Evolutionary conservation across 2,329 filamentous ascomycete species (phyloP).

Genomic region (Botrytis elliptica): DNA sequence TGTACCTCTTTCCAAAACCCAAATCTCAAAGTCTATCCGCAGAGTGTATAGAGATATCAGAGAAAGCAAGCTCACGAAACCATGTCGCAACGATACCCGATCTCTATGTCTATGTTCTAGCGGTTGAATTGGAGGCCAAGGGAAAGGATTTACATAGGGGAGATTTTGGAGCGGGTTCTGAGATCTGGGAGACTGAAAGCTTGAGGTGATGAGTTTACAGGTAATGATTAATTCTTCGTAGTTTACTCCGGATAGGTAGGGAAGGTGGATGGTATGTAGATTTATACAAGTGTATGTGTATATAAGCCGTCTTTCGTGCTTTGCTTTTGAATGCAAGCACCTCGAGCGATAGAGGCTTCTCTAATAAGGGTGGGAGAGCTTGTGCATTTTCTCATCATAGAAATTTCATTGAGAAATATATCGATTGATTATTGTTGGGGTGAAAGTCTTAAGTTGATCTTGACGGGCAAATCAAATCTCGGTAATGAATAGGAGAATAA

Average conservation of each 20-base stretch:
- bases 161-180: neutral
- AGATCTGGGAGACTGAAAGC: neutral
- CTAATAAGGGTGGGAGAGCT: fast-evolving
- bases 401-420: neutral
- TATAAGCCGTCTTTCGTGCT: neutral
- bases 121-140: neutral
- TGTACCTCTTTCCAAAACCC: too few species aligned
- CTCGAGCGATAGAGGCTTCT: too few species aligned
- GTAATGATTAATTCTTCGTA: fast-evolving
- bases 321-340: neutral
- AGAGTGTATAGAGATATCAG: neutral
- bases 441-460: neutral
- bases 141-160: neutral
- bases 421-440: neutral
- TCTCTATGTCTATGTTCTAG: neutral
- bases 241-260: too few species aligned
- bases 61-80: too few species aligned
- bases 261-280: neutral
- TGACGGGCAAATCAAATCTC: neutral
- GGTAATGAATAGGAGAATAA: neutral
- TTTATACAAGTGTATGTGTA: too few species aligned
- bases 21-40: neutral
- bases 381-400: neutral
- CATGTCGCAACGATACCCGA: fast-evolving
- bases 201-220: neutral